Evolutionary conservation across 2,329 filamentous ascomycete genomes (phyloP).

Genomic region (Ascochyta fabae): DNA sequence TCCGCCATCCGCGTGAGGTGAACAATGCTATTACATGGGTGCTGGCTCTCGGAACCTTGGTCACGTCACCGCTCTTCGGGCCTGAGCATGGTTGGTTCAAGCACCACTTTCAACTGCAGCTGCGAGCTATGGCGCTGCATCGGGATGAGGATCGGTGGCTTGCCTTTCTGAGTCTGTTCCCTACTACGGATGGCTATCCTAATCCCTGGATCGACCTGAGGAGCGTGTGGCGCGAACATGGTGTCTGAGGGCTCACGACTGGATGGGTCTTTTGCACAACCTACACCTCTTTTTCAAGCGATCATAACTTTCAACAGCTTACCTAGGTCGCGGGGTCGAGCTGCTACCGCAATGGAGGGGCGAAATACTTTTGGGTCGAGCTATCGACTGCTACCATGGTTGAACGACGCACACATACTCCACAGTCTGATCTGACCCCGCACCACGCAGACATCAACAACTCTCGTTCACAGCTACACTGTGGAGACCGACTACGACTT

Average conservation of each 20-base stretch:
- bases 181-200: slow-evolving; percentile 17
- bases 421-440: not conserved
- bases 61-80: slow-evolving; percentile 15
- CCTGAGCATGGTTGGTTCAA: slow-evolving; percentile 30
- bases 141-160: slow-evolving; percentile 7
- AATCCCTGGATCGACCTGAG: slow-evolving; percentile 17
- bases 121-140: slow-evolving; percentile 18
- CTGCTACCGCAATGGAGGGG: not conserved
- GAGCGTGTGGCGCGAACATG: slow-evolving; percentile 6
- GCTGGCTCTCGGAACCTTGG: slow-evolving; percentile 25
- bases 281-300: too few relatives aligned
- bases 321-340: not conserved
- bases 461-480: not conserved
- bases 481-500: not conserved
- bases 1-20: slow-evolving; percentile 9
- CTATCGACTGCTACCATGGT: not conserved
- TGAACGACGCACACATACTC: not conserved
- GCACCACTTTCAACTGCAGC: slow-evolving; percentile 19
- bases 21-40: slow-evolving; percentile 27
- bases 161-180: slow-evolving; percentile 19
- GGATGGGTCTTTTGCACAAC: not conserved
- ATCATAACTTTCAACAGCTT: too few relatives aligned
- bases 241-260: not conserved
- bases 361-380: not conserved
- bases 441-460: not conserved